Evolutionary conservation across 1,284 basidiomycete species (phyloP), one percentile per base, ranked within the genome.

Genomic region (Irpex sp.): DNA sequence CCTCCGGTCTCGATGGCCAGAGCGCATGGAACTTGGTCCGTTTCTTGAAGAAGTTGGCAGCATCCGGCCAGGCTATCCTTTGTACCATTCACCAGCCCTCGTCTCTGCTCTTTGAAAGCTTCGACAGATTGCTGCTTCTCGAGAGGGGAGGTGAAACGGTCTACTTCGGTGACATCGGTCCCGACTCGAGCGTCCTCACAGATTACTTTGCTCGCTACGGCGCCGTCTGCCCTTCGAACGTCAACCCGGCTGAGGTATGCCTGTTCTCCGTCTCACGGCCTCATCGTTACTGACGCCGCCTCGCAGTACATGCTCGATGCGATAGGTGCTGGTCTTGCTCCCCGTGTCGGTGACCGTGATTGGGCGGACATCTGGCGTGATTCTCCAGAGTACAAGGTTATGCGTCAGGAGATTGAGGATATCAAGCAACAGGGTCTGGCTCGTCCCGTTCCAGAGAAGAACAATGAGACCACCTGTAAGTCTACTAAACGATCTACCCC

Each of bases 1-100:
- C 81, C 0, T 86, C 84, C 1, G 74, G 76, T 58, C 64, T 76
- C 58, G 94, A 96, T 71, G 91, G 89, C 11, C 93, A 92, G 71
- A 85, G 87, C 58, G 93, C 94, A 1, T 95, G 89, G 88, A 90
- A 91, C 70, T 81, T 96, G 55, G 85, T 96, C 51, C 86, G 91
- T 26, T 91, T 96, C 79, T 77, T 97, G 61, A 83, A 89, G 34
- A 94, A 94, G 73, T 84, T 97, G 38, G 93, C 93, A 4, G 85
- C 91, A 68, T 87, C 88, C 71, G 95, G 96, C 3, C 93, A 96
- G 75, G 92, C 93, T 17, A 91, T 90, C 83, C 65, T 91, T 77
- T 78, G 91, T 83, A 78, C 77, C 1, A 91, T 92, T 68, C 95
- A 96, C 71, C 91, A 93, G 71, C 91, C 91, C 17, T 84, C 82